Evolutionary conservation across 192 early-diverging fungal species (phyloP).

Genomic region (Phycomyces nitens): DNA sequence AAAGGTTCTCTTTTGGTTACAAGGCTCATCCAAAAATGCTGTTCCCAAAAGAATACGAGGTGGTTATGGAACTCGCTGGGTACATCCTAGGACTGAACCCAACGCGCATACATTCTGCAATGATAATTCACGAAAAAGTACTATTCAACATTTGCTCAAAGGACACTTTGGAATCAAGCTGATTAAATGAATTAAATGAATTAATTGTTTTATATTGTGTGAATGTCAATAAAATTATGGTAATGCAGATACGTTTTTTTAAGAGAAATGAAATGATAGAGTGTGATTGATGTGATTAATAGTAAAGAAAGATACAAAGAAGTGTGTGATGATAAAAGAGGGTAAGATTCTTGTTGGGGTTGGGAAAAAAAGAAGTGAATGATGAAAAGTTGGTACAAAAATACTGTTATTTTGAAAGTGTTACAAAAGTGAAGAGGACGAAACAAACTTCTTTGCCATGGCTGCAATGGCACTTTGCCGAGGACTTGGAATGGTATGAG

Average conservation of each 20-base stretch:
- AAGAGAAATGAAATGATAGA: too few relatives aligned
- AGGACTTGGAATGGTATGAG: neutral
- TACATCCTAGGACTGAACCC: neutral
- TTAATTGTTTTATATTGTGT: too few relatives aligned
- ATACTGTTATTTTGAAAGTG: too few relatives aligned
- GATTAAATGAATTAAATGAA: too few relatives aligned
- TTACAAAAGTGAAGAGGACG: constrained; percentile 7
- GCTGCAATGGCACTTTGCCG: constrained; percentile 1
- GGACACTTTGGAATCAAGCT: too few relatives aligned
- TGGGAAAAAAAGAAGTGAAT: neutral
- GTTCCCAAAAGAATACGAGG: neutral
- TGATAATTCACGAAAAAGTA: neutral
- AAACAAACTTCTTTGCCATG: neutral
- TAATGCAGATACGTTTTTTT: too few relatives aligned
- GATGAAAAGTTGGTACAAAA: too few relatives aligned
- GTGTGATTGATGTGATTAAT: too few relatives aligned
- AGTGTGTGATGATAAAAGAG: too few relatives aligned
- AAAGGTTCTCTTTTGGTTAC: neutral
- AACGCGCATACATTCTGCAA: neutral
- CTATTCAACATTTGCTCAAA: too few relatives aligned
- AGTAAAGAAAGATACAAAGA: too few relatives aligned
- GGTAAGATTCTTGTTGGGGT: neutral
- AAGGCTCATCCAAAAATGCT: neutral
- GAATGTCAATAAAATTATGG: too few relatives aligned
- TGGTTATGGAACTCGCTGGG: neutral